Base-by-base conservation (phyloP, 805 yeast genomes). In the Candida peoriensis region DNA sequence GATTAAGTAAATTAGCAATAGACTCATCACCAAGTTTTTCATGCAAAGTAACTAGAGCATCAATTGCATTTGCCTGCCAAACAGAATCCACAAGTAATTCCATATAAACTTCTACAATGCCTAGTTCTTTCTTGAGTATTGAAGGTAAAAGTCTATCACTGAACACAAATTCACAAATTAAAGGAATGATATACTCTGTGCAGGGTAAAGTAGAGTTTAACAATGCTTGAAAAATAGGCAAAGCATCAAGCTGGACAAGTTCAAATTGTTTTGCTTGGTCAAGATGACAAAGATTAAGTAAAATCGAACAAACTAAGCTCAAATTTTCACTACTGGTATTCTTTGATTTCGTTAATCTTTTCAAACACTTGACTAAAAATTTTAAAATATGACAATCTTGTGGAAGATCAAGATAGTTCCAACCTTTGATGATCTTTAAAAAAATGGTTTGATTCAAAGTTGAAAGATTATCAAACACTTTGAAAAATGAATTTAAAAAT, bases 61-160 rank as follows among this genome's bases (percentile, higher is more conserved):
- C 77, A 44, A 71, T 57, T 4, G 74, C 68, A 52, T 68, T 70
- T 15, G 73, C 67, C 42, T 69, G 73, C 77, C 77, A 72, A 32
- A 67, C 63, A 5, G 76, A 73, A 42, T 70, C 73, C 17, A 64
- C 39, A 12, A 72, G 48, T 6, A 71, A 47, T 18, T 58, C 58
- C 31, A 55, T 48, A 38, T 67, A 61, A 11, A 56, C 48, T 8
- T 58, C 41, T 9, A 70, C 44, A 13, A 62, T 57, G 2, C 28
- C 35, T 6, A 15, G 5, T 30, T 57, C 44, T 25, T 52, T 52
- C n/a, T 51, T 36, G 20, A 32, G 14, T 8, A 34, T 17, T 6
- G 34, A 10, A 12, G 42, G 38, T 23, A 65, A 44, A 4, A 49
- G 44, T 10, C 38, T 44, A 19, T 63, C 41, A 41, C 74, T 68